phyloP scores from a whole-genome alignment of 768 basidiomycete species.

The Gymnopilus junonius region DNA sequence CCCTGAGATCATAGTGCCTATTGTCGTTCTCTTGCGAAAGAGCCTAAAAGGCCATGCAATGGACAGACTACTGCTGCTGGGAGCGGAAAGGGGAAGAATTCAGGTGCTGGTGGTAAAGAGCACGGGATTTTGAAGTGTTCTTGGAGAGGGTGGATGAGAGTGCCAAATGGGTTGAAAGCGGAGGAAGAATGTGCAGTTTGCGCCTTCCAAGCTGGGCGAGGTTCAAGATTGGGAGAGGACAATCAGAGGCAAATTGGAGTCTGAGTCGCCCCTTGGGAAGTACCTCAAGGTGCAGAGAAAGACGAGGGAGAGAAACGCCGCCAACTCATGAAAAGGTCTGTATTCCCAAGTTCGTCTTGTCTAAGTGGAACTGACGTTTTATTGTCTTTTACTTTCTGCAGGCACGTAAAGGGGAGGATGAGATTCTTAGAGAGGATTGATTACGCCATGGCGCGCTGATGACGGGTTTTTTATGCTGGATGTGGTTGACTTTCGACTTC shows the following conservation, averaged over 20 bases:
- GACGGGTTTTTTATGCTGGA: not conserved
- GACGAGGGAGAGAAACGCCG: constrained; percentile 74
- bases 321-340: constrained; percentile 76
- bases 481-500: not conserved
- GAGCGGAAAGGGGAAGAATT: constrained; percentile 3
- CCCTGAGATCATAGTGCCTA: constrained; percentile 88
- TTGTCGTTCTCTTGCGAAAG: constrained; percentile 72
- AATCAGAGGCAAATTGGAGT: constrained; percentile 56
- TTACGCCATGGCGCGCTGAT: not conserved
- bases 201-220: constrained; percentile 69
- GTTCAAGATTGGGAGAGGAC: constrained; percentile 76
- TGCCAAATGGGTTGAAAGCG: constrained; percentile 74
- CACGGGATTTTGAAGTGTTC: constrained; percentile 69
- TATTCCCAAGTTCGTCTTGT: constrained; percentile 8
- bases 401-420: constrained; percentile 74
- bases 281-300: constrained; percentile 85
- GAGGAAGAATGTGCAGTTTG: constrained; percentile 73
- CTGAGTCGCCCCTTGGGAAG: constrained; percentile 78
- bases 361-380: constrained; percentile 7
- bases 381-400: constrained; percentile 32
- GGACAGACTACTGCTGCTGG: constrained; percentile 11
- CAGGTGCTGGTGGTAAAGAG: constrained; percentile 49
- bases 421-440: constrained; percentile 60
- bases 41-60: constrained; percentile 64
- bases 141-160: constrained; percentile 91